Evolutionary conservation across 768 basidiomycete genomes (phyloP).

Genomic region (Rubroboletus pulcherrimus): DNA sequence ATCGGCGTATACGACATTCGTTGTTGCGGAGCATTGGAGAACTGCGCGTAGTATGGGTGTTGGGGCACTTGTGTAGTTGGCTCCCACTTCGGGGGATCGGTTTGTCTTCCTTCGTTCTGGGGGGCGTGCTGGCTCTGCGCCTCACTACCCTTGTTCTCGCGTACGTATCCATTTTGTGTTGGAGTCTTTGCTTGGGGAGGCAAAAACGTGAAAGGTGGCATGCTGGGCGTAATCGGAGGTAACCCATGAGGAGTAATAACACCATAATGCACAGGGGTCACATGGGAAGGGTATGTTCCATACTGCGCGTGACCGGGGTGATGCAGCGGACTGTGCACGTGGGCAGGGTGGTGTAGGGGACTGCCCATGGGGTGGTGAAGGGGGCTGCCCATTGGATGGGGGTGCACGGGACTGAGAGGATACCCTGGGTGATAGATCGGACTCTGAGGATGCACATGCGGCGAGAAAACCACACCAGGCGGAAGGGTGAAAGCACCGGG

Average conservation of each 20-base stretch:
- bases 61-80: constrained; percentile 4
- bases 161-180: constrained; percentile 17
- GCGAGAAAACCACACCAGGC: constrained; percentile 31
- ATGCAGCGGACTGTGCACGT: constrained; percentile 32
- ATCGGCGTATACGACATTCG: constrained; percentile 24
- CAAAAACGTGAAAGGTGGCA: constrained; percentile 92
- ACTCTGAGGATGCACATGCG: constrained; percentile 35
- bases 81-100: constrained; percentile 5
- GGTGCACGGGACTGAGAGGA: constrained; percentile 27
- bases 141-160: constrained; percentile 1
- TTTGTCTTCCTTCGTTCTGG: constrained; percentile 7
- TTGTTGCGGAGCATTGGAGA: constrained; percentile 14
- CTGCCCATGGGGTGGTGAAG: constrained; percentile 39
- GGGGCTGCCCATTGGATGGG: constrained; percentile 30
- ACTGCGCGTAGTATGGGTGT: constrained; percentile 8
- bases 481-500: constrained; percentile 46
- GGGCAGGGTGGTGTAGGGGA: constrained; percentile 29
- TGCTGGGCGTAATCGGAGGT: constrained; percentile 94
- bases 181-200: constrained; percentile 40
- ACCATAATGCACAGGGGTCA: constrained; percentile 25
- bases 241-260: constrained; percentile 72
- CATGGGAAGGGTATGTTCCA: constrained; percentile 23
- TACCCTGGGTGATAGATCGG: constrained; percentile 39
- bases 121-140: neutral
- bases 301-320: constrained; percentile 30